Evolutionary conservation across 371 early-diverging fungal genomes (phyloP).

Genomic region (Rhizomucor miehei): DNA sequence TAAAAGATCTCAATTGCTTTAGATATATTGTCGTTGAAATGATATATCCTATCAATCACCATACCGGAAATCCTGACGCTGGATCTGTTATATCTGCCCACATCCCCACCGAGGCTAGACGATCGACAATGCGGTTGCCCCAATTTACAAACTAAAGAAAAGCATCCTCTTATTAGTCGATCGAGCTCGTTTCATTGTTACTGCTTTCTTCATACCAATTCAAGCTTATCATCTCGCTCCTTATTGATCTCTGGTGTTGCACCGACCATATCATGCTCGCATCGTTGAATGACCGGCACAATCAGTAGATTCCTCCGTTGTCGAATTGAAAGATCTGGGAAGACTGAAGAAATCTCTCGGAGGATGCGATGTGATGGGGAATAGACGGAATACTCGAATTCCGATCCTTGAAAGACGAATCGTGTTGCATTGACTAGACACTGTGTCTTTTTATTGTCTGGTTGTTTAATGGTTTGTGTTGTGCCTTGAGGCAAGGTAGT

Average conservation of each 20-base stretch:
- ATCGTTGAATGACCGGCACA: slow-evolving; percentile 78
- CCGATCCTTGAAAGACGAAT: slow-evolving; percentile 26
- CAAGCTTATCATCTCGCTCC: slow-evolving; percentile 79
- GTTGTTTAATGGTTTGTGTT: too few relatives aligned
- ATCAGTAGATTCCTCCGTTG: slow-evolving; percentile 57
- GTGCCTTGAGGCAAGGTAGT: too few relatives aligned
- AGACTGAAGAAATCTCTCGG: slow-evolving; percentile 32
- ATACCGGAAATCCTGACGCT: slow-evolving; percentile 86
- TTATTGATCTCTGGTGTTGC: slow-evolving; percentile 63
- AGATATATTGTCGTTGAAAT: too few relatives aligned
- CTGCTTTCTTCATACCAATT: slow-evolving; percentile 52
- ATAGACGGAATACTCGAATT: slow-evolving; percentile 39
- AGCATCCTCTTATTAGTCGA: background rate
- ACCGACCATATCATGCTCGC: slow-evolving; percentile 73
- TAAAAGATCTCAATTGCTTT: slow-evolving; percentile 8
- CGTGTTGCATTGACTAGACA: slow-evolving; percentile 22
- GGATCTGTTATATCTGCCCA: slow-evolving; percentile 94
- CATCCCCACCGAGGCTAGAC: slow-evolving; percentile 58
- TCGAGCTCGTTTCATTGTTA: background rate
- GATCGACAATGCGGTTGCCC: slow-evolving; percentile 56
- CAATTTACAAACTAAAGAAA: slow-evolving; percentile 67
- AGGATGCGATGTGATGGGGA: slow-evolving; percentile 34
- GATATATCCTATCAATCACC: too few relatives aligned
- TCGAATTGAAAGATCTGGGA: slow-evolving; percentile 46
- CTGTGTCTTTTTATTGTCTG: slow-evolving; percentile 13